These are phyloP conservation scores for Saccharomyces hybrid DNA, from an alignment of 1,139 yeast species.

Conservation along the genomic window DNA sequence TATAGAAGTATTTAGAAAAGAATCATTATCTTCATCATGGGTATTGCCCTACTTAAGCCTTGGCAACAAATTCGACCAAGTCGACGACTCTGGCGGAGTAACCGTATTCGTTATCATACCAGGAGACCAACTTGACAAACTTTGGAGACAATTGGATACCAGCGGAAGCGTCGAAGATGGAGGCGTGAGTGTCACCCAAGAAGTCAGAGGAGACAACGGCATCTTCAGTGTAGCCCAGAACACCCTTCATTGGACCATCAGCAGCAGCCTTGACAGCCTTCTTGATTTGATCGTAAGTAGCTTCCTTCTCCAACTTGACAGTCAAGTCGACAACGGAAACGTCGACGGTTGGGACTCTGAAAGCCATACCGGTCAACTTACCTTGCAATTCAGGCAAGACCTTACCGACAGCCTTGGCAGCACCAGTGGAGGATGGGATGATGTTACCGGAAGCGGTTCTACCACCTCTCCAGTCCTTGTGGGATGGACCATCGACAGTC, in stretches of 20 bases:
- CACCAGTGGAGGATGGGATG: conserved; percentile 87
- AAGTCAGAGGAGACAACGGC: conserved; percentile 81
- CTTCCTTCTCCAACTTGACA: conserved; percentile 58
- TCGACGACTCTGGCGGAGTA: conserved; percentile 88
- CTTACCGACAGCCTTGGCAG: conserved; percentile 89
- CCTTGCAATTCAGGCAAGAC: conserved; percentile 81
- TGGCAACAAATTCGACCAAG: conserved; percentile 48
- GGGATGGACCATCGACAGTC: conserved; percentile 90
- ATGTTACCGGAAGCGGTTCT: conserved; percentile 89
- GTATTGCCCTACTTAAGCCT: not conserved
- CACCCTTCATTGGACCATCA: conserved; percentile 65
- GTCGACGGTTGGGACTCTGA: conserved; percentile 85
- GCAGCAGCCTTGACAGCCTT: conserved; percentile 62
- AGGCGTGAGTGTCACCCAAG: conserved; percentile 67
- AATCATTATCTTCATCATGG: not conserved
- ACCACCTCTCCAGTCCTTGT: conserved; percentile 95
- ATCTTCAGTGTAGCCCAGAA: conserved; percentile 77
- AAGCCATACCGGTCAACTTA: conserved; percentile 81
- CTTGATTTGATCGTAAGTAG: conserved; percentile 73
- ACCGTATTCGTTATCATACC: conserved; percentile 90
- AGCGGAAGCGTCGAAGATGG: conserved; percentile 72
- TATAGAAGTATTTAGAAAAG: too few relatives aligned
- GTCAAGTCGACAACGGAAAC: conserved; percentile 75
- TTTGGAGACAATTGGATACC: conserved; percentile 81
- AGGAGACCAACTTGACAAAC: conserved; percentile 74